Percentiles rank a stretch among this genome's conserved stretches.
Evolutionary conservation across 176 grass and related monocot species (phyloP).

Genomic region (Carex kokanica): DNA sequence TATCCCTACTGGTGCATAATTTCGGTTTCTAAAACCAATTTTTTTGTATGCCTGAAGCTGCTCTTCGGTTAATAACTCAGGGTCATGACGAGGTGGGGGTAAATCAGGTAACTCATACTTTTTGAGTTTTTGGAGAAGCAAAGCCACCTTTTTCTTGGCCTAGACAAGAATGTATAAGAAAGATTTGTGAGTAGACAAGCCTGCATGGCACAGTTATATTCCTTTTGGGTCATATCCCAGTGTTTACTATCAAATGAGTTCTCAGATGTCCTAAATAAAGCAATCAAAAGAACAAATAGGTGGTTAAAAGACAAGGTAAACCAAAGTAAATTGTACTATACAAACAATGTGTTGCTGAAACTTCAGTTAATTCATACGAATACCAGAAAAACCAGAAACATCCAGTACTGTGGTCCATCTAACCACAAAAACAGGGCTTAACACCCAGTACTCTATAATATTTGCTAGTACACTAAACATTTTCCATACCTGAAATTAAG

Average conservation of each 20-base stretch:
- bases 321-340: neutral
- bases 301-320: neutral
- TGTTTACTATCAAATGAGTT: neutral
- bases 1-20: constrained; percentile 90
- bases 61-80: constrained; percentile 72
- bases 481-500: neutral
- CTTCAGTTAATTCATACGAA: neutral
- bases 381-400: neutral
- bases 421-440: neutral
- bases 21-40: constrained; percentile 94
- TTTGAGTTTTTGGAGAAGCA: constrained; percentile 95
- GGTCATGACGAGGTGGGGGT: constrained; percentile 82
- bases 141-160: constrained; percentile 90
- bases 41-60: constrained; percentile 98
- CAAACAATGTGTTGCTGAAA: neutral
- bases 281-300: neutral
- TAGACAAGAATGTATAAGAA: constrained; percentile 35
- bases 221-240: neutral
- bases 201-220: neutral
- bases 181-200: neutral
- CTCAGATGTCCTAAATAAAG: neutral
- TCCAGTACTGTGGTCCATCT: neutral
- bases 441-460: neutral
- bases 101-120: constrained; percentile 93
- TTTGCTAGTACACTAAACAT: neutral